Conservation (phyloP, 768 basidiomycete genomes). For the Dictyophora rubrovolvata region DNA sequence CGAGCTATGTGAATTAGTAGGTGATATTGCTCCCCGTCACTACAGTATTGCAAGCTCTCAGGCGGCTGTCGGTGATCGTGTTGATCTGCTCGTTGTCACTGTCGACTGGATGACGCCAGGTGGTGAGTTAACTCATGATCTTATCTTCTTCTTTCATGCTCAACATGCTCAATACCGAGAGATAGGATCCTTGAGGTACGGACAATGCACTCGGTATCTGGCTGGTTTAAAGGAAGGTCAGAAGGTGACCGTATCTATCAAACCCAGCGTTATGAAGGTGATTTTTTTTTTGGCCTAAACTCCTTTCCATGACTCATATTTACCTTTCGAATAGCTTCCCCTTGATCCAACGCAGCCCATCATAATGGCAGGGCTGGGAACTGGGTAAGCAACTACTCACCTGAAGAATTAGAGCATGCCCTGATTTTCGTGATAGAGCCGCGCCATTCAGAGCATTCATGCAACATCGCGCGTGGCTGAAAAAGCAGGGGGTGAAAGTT, state of each 20-base stretch:
- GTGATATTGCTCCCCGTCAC: conserved; percentile 94
- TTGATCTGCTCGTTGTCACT: conserved; percentile 91
- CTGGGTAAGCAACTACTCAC: conserved; percentile 37
- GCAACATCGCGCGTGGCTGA: conserved; percentile 84
- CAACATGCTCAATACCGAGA: not conserved
- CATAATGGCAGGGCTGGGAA: conserved; percentile 98
- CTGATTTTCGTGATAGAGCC: conserved; percentile 30
- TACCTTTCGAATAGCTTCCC: conserved; percentile 50
- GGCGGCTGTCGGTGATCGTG: conserved; percentile 87
- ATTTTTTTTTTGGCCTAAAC: conserved; percentile 12
- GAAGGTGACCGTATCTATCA: conserved; percentile 94
- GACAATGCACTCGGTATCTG: conserved; percentile 95
- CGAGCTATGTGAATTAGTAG: conserved; percentile 77
- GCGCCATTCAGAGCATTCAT: conserved; percentile 99
- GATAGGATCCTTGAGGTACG: conserved; percentile 65
- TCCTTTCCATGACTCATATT: not conserved
- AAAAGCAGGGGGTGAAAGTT: conserved; percentile 62
- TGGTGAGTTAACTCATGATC: conserved; percentile 40
- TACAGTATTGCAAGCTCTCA: conserved; percentile 97
- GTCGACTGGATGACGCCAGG: conserved; percentile 86
- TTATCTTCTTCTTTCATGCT: no score
- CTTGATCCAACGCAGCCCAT: conserved; percentile 77
- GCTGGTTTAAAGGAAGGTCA: conserved; percentile 74
- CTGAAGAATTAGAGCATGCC: not conserved
- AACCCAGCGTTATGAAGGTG: conserved; percentile 99